A percentile compares a stretch with the other conserved stretches of the same genome.
Evolutionary conservation across 306 rosid genomes (phyloP).

Genomic region (Fragaria nilgerrensis): DNA sequence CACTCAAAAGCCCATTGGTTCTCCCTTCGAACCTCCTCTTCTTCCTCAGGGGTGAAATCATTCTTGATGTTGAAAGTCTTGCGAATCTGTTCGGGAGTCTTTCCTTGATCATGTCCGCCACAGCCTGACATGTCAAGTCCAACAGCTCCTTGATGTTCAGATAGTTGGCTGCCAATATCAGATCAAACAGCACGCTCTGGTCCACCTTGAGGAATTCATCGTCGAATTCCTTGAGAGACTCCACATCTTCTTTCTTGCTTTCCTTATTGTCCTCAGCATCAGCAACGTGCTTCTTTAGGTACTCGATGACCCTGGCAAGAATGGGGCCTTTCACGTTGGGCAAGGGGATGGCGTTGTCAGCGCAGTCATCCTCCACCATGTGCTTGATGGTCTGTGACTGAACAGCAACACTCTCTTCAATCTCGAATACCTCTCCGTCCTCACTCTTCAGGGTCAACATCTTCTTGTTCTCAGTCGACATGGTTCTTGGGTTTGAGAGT

Average conservation of each 20-base stretch:
- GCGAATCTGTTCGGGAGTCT: too few relatives aligned
- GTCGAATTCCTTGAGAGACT: neutral
- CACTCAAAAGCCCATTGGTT: neutral
- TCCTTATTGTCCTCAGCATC: neutral
- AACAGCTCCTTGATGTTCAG: neutral
- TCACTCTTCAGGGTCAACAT: neutral
- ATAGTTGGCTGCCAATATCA: slow-evolving; percentile 1
- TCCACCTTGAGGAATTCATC: neutral
- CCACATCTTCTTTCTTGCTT: neutral
- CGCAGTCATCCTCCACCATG: neutral
- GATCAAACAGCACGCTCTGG: neutral
- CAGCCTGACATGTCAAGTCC: neutral
- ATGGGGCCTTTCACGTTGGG: neutral
- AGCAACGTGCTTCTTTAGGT: neutral
- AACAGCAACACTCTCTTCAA: neutral
- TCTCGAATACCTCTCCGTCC: neutral
- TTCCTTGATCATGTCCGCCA: neutral
- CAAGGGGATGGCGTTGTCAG: neutral
- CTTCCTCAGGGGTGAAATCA: neutral
- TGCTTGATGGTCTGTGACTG: neutral
- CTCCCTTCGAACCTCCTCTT: neutral
- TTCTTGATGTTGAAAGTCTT: neutral
- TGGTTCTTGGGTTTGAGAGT: neutral
- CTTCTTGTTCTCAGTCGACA: neutral
- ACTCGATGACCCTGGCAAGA: neutral